Base-by-base conservation (phyloP, 2,329 filamentous ascomycete genomes). In the Arachnomyces sp. region DNA sequence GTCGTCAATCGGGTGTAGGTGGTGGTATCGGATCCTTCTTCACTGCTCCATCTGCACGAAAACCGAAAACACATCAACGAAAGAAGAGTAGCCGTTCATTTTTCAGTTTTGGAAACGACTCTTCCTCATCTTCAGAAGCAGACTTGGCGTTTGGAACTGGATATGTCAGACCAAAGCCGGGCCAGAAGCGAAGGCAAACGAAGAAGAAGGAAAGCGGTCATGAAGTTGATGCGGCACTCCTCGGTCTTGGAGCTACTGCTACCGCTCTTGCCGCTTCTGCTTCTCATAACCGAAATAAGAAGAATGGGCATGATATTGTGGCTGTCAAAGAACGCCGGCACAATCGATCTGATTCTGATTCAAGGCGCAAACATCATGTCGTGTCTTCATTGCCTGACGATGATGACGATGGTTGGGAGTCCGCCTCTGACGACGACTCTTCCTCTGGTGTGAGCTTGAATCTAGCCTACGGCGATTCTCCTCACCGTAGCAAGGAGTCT, bases 101-200 rank as follows among this genome's bases (percentile, higher is more conserved):
- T 43, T 71, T 82, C 39, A 69, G 80, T 31, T 73, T 71, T 42
- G 73, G 78, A 50, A 69, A 66, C 40, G 82, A 80, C 51, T 80
- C 75, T 2, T 81, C 77, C 2, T 83, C 79, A 0, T 82, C 79
- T 1, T 68, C 83, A 40, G 78, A 83, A 57, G 77, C 74, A 14
- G 82, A 86, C 54, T 63, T 85, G 44, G 80, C 80, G 7, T 85
- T 84, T 54, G 80, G 81, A 7, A 71, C 65, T 40, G 80, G 78
- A 12, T 81, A 60, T 28, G 44, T 63, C 2, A 60, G 56, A 28
- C 60, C 59, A 31, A 45, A 53, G 38, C 41, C 42, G 11, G 53
- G 50, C 34, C 70, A 69, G 45, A 61, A 63, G 12, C 52, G 49
- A 36, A 55, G 50, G 9, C 54, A 50, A 15, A 54, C 50, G 40